A percentile compares a stretch with the other conserved stretches of the same genome.
Evolutionary conservation across 225 moss, liverwort and hornwort genomes (phyloP).

Genomic region (Pseudisothecium myosuroides): DNA sequence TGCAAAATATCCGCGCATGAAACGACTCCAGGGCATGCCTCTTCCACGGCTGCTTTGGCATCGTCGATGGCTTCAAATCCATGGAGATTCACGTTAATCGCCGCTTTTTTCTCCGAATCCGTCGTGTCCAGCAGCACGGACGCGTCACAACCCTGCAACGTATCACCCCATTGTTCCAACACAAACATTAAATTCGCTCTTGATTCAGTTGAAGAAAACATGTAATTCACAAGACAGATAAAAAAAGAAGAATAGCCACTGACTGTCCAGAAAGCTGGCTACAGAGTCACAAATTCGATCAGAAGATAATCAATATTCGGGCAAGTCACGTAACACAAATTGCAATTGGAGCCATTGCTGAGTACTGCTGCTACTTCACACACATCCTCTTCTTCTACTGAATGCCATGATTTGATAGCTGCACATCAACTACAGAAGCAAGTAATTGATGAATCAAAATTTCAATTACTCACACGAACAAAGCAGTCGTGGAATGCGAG

Average conservation of each 20-base stretch:
- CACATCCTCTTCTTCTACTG: neutral
- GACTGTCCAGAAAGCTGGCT: neutral
- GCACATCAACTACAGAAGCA: neutral
- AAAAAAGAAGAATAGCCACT: neutral
- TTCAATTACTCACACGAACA: conserved; percentile 4
- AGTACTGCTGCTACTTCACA: neutral
- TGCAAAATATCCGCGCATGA: conserved; percentile 54
- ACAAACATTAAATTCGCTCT: neutral
- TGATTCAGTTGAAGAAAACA: neutral
- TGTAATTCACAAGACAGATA: neutral
- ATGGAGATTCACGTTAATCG: conserved; percentile 32
- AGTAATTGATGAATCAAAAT: neutral
- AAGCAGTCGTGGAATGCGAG: conserved; percentile 40
- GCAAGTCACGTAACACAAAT: no score
- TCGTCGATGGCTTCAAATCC: conserved; percentile 40
- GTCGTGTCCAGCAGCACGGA: conserved; percentile 30
- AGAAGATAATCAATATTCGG: neutral
- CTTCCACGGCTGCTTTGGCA: conserved; percentile 37
- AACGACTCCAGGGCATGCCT: conserved; percentile 25
- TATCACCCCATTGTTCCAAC: neutral
- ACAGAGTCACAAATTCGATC: neutral
- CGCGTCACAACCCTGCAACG: conserved; percentile 33
- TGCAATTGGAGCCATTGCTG: neutral
- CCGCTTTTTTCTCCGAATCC: conserved; percentile 9
- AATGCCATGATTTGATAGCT: neutral